These are phyloP conservation scores for Radiomyces spectabilis DNA, from an alignment of 192 early-diverging fungal genomes.

Conservation along the genomic window DNA sequence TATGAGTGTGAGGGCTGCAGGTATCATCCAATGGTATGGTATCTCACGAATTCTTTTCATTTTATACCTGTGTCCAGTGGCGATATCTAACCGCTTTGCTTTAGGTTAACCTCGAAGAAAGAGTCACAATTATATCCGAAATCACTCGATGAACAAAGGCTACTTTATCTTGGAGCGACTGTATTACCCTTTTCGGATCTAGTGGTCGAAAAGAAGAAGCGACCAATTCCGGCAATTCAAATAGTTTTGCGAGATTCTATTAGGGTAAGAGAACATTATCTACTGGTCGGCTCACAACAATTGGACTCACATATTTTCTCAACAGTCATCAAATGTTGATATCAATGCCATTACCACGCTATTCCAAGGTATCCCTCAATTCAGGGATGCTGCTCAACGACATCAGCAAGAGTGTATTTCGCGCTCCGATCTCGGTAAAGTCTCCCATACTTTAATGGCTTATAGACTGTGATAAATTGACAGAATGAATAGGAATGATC, in stretches of 20 bases:
- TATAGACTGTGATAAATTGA: slow-evolving; percentile 23
- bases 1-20: slow-evolving; percentile 28
- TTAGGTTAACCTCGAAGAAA: neutral
- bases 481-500: slow-evolving; percentile 42
- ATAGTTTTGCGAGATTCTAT: slow-evolving; percentile 53
- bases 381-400: slow-evolving; percentile 3
- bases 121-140: neutral
- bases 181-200: slow-evolving; percentile 46
- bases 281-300: neutral
- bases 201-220: slow-evolving; percentile 35
- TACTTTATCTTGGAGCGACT: slow-evolving; percentile 49
- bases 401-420: slow-evolving; percentile 8
- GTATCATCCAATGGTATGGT: slow-evolving; percentile 37
- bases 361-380: slow-evolving; percentile 15
- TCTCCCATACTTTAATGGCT: neutral
- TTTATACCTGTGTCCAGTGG: neutral
- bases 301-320: neutral
- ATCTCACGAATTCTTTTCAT: neutral
- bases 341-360: slow-evolving; percentile 30
- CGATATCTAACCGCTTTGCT: neutral
- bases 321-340: slow-evolving; percentile 23
- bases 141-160: slow-evolving; percentile 18
- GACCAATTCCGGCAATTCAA: slow-evolving; percentile 30
- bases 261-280: slow-evolving; percentile 34
- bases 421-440: slow-evolving; percentile 23